Percentiles rank a stretch among this genome's conserved stretches.
Conservation (phyloP, 2,329 filamentous ascomycete genomes). For the Phoma sp. region DNA sequence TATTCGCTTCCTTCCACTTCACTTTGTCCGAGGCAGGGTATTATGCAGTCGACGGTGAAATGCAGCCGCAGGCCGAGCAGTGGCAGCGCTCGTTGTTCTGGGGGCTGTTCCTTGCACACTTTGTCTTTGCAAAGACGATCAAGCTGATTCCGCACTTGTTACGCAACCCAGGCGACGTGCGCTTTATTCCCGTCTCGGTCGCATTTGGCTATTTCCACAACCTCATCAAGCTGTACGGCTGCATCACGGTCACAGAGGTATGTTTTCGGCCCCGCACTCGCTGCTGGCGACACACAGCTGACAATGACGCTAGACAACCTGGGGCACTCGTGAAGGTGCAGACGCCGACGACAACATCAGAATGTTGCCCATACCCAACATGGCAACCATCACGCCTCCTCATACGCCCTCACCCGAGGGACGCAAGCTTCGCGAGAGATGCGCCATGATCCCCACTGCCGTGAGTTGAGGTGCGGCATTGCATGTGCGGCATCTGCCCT, state of each 20-base stretch:
- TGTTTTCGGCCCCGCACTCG: slow-evolving; percentile 33
- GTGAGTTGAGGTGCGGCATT: slow-evolving; percentile 37
- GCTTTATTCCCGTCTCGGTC: slow-evolving; percentile 83
- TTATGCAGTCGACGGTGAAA: slow-evolving; percentile 28
- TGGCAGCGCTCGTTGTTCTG: slow-evolving; percentile 39
- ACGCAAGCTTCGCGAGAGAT: slow-evolving; percentile 46
- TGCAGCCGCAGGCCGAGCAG: slow-evolving; percentile 21
- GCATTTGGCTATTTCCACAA: slow-evolving; percentile 93
- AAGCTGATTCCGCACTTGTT: slow-evolving; percentile 88
- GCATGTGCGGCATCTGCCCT: slow-evolving; percentile 26
- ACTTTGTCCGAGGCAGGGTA: slow-evolving; percentile 42
- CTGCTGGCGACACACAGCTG: slow-evolving; percentile 28
- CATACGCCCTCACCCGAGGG: slow-evolving; percentile 42
- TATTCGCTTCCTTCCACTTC: slow-evolving; percentile 41
- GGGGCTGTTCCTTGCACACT: slow-evolving; percentile 49
- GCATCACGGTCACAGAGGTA: slow-evolving; percentile 67
- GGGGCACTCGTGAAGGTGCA: slow-evolving; percentile 92
- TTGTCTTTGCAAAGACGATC: slow-evolving; percentile 84
- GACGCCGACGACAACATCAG: slow-evolving; percentile 69
- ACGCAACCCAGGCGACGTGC: slow-evolving; percentile 79
- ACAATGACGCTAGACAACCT: slow-evolving; percentile 73
- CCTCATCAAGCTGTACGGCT: slow-evolving; percentile 87
- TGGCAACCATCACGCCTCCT: slow-evolving; percentile 41
- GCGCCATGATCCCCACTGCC: slow-evolving; percentile 33
- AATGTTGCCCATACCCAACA: slow-evolving; percentile 46